Conservation (phyloP, 768 basidiomycete species). For the Russula ochroleuca region DNA sequence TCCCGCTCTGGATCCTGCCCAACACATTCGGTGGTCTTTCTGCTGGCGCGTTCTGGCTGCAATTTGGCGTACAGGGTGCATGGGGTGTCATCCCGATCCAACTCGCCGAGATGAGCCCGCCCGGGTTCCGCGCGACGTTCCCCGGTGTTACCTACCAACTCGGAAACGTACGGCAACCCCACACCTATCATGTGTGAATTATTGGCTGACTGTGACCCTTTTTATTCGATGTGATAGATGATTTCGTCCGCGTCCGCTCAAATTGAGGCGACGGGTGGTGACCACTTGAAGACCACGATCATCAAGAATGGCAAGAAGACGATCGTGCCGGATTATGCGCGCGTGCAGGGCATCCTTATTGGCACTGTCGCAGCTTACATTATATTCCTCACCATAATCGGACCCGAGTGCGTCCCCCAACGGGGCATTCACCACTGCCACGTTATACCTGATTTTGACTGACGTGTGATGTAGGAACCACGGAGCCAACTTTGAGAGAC, state of each 20-base stretch:
- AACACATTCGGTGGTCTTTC: slow-evolving; percentile 38
- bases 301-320: slow-evolving; percentile 14
- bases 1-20: slow-evolving; percentile 47
- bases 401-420: slow-evolving; percentile 57
- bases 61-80: slow-evolving; percentile 45
- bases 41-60: slow-evolving; percentile 47
- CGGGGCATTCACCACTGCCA: background rate
- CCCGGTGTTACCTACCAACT: slow-evolving; percentile 45
- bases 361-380: slow-evolving; percentile 80
- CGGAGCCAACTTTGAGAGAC: slow-evolving; percentile 2
- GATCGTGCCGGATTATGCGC: slow-evolving; percentile 45
- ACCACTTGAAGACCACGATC: slow-evolving; percentile 25
- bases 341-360: slow-evolving; percentile 82
- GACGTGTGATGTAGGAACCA: slow-evolving; percentile 7
- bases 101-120: slow-evolving; percentile 45
- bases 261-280: slow-evolving; percentile 42
- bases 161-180: slow-evolving; percentile 34
- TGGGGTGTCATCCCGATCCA: slow-evolving; percentile 40
- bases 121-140: slow-evolving; percentile 47
- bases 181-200: background rate
- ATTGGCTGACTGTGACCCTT: background rate
- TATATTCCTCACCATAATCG: slow-evolving; percentile 69
- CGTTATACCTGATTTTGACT: background rate
- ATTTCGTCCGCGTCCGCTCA: slow-evolving; percentile 44
- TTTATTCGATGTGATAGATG: slow-evolving; percentile 33